Percentiles rank a stretch among this genome's conserved stretches.
These are phyloP conservation scores for Leptographium radiaticola DNA, from an alignment of 2,329 filamentous ascomycete species.

Conservation along the genomic window DNA sequence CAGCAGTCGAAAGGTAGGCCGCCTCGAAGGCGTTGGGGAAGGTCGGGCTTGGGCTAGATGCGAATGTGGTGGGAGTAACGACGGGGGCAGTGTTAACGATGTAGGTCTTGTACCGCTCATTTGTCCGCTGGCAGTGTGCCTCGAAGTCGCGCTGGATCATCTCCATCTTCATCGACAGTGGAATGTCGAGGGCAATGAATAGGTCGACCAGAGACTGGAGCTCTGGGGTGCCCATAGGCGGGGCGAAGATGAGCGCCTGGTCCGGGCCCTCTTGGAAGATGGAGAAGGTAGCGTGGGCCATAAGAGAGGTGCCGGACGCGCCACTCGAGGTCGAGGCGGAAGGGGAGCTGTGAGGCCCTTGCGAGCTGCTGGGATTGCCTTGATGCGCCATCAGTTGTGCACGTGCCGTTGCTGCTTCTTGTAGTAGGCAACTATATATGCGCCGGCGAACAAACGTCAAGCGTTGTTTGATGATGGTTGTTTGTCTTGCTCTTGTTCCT, in stretches of 20 bases:
- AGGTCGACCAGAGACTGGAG: slow-evolving; percentile 46
- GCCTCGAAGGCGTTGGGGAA: slow-evolving; percentile 26
- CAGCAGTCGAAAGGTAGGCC: neutral
- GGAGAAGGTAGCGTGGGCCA: slow-evolving; percentile 29
- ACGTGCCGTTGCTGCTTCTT: neutral
- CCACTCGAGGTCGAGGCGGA: slow-evolving; percentile 6
- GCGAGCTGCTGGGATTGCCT: slow-evolving; percentile 5
- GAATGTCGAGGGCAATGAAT: slow-evolving; percentile 32
- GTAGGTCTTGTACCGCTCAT: slow-evolving; percentile 49
- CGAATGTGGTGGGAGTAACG: slow-evolving; percentile 28
- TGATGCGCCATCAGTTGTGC: slow-evolving; percentile 6
- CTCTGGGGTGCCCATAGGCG: slow-evolving; percentile 49
- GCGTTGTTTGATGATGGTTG: neutral
- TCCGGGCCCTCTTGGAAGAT: slow-evolving; percentile 46
- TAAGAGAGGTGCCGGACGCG: neutral
- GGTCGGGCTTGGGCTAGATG: slow-evolving; percentile 27
- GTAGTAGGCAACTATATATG: neutral
- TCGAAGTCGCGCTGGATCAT: slow-evolving; percentile 13
- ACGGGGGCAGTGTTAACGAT: slow-evolving; percentile 21
- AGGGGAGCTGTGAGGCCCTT: slow-evolving; percentile 3
- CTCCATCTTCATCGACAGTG: slow-evolving; percentile 32
- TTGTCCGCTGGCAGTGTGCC: slow-evolving; percentile 29
- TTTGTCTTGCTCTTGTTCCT: neutral
- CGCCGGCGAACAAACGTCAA: neutral
- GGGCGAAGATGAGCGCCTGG: slow-evolving; percentile 48